phyloP scores from a whole-genome alignment of 805 yeast genomes.

The Cyberlindnera maclurae region DNA sequence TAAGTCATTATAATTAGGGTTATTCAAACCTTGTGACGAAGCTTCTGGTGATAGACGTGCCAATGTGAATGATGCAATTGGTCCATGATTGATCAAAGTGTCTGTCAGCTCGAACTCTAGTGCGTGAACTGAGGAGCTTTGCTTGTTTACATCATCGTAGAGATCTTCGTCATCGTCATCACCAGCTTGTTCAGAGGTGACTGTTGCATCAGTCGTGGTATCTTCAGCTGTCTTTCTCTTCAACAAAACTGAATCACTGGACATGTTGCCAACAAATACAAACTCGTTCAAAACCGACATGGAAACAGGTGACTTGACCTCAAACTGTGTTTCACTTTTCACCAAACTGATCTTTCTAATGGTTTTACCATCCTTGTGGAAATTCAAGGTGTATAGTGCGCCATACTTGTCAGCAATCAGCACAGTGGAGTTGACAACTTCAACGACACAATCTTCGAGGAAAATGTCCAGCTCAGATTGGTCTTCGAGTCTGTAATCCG shows the following conservation, averaged over 20 bases:
- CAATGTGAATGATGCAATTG: conserved; percentile 58
- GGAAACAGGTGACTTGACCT: conserved; percentile 18
- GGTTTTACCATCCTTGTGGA: conserved; percentile 32
- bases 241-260: conserved; percentile 50
- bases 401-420: conserved; percentile 32
- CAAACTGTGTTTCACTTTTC: background rate
- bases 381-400: conserved; percentile 20
- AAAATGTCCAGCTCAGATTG: conserved; percentile 43
- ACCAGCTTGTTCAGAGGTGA: conserved; percentile 5
- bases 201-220: background rate
- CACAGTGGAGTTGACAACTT: conserved; percentile 27
- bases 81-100: conserved; percentile 59
- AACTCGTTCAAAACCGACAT: conserved; percentile 36
- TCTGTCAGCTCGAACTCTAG: conserved; percentile 44
- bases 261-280: conserved; percentile 53
- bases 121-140: conserved; percentile 17
- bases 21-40: conserved; percentile 52
- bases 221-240: conserved; percentile 11
- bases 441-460: conserved; percentile 45
- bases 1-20: conserved; percentile 60
- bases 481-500: conserved; percentile 38
- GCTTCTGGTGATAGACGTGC: conserved; percentile 53
- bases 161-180: conserved; percentile 41
- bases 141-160: conserved; percentile 25
- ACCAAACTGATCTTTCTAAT: conserved; percentile 23